Base-by-base conservation (phyloP, 208 protist species). In the Leishmania braziliensis region DNA sequence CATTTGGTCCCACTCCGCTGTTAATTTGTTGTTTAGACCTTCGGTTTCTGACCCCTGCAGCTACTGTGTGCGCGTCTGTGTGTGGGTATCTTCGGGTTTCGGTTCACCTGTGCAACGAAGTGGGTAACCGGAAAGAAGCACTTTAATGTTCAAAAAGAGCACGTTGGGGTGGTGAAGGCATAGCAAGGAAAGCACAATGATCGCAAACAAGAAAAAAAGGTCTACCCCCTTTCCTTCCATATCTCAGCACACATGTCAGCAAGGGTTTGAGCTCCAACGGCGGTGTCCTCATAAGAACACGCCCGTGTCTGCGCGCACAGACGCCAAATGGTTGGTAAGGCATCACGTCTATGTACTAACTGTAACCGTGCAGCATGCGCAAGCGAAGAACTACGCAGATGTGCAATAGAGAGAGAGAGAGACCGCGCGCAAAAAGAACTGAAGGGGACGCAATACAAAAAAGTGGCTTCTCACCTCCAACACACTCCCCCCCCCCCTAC, bases 71-170 rank as follows among this genome's bases (percentile, higher is more conserved):
- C 1, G 36, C 1, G 36, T 39, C 56, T 29, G 43, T 10, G 36
- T 39, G 36, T 39, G 36, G 36, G 36, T 39, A 2, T 39, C 36
- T 39, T 39, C 36, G 36, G 36, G 36, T 72, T 39, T 39, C 16
- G 65, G 36, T 46, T 48, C 70, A 51, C 48, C 46, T 74, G 39
- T 5, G 46, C 70, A 74, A 74, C 70, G 70, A 74, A 39, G 46
- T 74, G 46, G 46, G 39, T 63, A 39, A 66, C 33, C 66, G 77
- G 12, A 29, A 81, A 75, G 12, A 36, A 18, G 48, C 43, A 6
- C 43, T 20, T 33, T 56, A 29, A 74, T 36, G 48, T 14, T 5
- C 18, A 29, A 36, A 26, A 74, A 74, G 0, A 23, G 33, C 3
- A 53, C 9, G 56, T 39, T 39, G 51, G 18, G 36, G 69, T 54